A percentile compares a stretch with the other conserved stretches of the same genome.
These are phyloP conservation scores for Pleomassaria siparia DNA, from an alignment of 2,329 filamentous ascomycete genomes.

Conservation along the genomic window DNA sequence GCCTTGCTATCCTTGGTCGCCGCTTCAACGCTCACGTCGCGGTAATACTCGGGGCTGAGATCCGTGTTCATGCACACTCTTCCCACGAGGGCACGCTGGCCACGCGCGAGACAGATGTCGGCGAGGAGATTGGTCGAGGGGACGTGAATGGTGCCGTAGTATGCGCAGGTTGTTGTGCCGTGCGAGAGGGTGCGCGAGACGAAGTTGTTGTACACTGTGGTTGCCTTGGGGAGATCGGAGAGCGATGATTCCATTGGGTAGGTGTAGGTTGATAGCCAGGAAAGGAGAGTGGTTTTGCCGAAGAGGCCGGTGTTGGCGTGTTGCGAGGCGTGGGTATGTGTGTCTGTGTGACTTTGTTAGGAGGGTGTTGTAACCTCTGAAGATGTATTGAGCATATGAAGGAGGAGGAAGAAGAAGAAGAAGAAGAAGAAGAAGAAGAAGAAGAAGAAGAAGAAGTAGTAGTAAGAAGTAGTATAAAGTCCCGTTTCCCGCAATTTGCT, in stretches of 20 bases:
- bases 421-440: not conserved
- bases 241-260: conserved; percentile 89
- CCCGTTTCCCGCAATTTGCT: not conserved
- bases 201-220: conserved; percentile 73
- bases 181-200: conserved; percentile 80
- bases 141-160: conserved; percentile 89
- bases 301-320: conserved; percentile 95
- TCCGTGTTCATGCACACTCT: conserved; percentile 89
- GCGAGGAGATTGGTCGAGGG: conserved; percentile 88
- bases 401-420: not conserved
- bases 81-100: conserved; percentile 89
- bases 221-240: conserved; percentile 62
- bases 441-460: not conserved
- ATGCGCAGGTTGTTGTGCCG: conserved; percentile 92
- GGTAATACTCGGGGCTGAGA: conserved; percentile 74
- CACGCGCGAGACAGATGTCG: conserved; percentile 73
- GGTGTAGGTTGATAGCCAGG: conserved; percentile 93
- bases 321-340: conserved; percentile 92
- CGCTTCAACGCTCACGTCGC: conserved; percentile 66
- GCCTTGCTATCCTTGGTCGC: conserved; percentile 56
- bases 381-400: not conserved
- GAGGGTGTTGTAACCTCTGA: conserved; percentile 23
- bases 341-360: conserved; percentile 64
- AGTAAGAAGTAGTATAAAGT: not conserved
- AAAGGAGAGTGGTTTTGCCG: conserved; percentile 85